These are phyloP conservation scores for Sodiomyces alkalinus DNA, from an alignment of 2,329 filamentous ascomycete species.

Conservation along the genomic window DNA sequence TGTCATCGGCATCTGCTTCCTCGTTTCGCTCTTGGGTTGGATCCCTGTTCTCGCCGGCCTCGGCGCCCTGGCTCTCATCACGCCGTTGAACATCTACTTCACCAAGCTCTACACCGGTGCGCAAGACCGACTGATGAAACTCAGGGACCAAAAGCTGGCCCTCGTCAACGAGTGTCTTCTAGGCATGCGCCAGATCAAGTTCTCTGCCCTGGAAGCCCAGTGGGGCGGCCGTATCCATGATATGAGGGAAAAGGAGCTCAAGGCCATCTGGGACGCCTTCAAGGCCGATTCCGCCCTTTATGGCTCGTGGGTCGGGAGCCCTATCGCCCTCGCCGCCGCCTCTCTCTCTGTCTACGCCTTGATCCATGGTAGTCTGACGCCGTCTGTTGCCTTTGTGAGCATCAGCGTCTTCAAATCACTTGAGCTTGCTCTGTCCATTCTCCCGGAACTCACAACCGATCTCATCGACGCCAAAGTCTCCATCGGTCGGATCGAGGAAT, in stretches of 20 bases:
- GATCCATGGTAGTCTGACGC: slow-evolving; percentile 45
- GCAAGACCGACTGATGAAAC: slow-evolving; percentile 59
- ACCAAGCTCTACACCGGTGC: slow-evolving; percentile 48
- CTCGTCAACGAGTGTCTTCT: slow-evolving; percentile 63
- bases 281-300: slow-evolving; percentile 46
- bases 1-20: slow-evolving; percentile 47
- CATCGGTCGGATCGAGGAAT: slow-evolving; percentile 54
- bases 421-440: slow-evolving; percentile 52
- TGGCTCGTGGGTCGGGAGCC: slow-evolving; percentile 57
- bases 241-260: slow-evolving; percentile 50
- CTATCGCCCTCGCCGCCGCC: slow-evolving; percentile 56
- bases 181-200: slow-evolving; percentile 75
- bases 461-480: slow-evolving; percentile 61
- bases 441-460: slow-evolving; percentile 60
- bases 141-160: slow-evolving; percentile 59
- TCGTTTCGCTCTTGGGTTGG: slow-evolving; percentile 59
- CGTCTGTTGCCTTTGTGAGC: slow-evolving; percentile 67
- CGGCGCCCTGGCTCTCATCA: slow-evolving; percentile 44
- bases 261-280: slow-evolving; percentile 51
- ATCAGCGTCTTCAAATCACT: slow-evolving; percentile 61
- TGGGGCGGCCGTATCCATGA: slow-evolving; percentile 56
- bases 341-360: slow-evolving; percentile 55
- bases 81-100: slow-evolving; percentile 53
- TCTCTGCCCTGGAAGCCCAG: slow-evolving; percentile 58
- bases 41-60: slow-evolving; percentile 51